Conservation (phyloP, 768 basidiomycete genomes). For the Hysterangium stoloniferum region DNA sequence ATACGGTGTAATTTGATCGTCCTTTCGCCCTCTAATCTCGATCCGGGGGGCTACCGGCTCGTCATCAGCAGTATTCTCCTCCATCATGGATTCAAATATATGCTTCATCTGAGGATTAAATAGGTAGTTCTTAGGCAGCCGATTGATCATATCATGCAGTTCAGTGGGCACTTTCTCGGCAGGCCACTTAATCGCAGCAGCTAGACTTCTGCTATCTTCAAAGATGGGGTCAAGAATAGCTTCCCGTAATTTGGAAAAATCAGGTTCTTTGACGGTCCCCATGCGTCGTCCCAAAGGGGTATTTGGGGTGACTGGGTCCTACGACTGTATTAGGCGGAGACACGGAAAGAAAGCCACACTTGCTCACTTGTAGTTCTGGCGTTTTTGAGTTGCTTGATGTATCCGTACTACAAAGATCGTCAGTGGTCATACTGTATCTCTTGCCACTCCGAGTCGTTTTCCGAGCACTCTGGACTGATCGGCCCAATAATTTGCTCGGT, state of each 20-base stretch:
- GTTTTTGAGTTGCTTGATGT: neutral
- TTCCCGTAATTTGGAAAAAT: constrained; percentile 3
- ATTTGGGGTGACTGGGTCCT: neutral
- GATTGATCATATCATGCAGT: constrained; percentile 61
- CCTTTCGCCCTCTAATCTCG: constrained; percentile 57
- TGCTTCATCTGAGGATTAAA: constrained; percentile 37
- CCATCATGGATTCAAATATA: constrained; percentile 60
- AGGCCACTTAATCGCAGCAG: constrained; percentile 10
- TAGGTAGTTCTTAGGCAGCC: constrained; percentile 30
- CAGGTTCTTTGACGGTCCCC: constrained; percentile 8
- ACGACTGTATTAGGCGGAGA: neutral
- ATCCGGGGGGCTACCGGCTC: constrained; percentile 68
- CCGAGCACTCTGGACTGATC: neutral
- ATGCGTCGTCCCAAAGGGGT: neutral
- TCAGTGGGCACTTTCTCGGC: constrained; percentile 33
- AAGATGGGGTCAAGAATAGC: neutral
- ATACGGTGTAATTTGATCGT: constrained; percentile 59
- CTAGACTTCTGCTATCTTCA: neutral
- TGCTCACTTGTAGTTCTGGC: neutral
- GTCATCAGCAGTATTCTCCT: constrained; percentile 53
- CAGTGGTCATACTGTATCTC: neutral
- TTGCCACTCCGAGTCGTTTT: neutral
- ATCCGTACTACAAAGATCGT: neutral
- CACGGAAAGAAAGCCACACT: neutral
- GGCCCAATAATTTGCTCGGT: neutral